A percentile compares a stretch with the other conserved stretches of the same genome.
These are phyloP conservation scores for Tetragonia tetragonoides DNA, from an alignment of 148 eudicot species.

Conservation along the genomic window DNA sequence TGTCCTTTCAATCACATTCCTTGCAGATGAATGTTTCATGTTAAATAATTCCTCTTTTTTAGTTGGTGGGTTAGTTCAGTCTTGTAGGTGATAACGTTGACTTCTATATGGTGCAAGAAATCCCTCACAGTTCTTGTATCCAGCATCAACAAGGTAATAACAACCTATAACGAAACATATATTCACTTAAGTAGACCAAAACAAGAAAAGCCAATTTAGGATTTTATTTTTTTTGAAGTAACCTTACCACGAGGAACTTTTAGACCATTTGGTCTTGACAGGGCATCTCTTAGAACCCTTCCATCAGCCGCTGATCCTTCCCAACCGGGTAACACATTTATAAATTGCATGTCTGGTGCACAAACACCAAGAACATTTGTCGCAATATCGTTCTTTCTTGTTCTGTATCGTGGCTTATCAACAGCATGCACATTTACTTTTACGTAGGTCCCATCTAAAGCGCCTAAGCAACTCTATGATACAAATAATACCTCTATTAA, in stretches of 20 bases:
- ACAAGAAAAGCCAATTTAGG: background rate
- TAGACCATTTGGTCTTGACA: constrained; percentile 5
- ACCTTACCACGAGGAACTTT: constrained; percentile 3
- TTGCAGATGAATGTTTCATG: constrained; percentile 13
- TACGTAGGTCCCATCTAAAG: constrained; percentile 10
- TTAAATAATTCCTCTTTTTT: constrained; percentile 11
- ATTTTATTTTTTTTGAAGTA: background rate
- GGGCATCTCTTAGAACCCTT: constrained; percentile 11
- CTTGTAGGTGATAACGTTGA: constrained; percentile 10
- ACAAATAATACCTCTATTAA: background rate
- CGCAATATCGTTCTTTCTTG: constrained; percentile 5
- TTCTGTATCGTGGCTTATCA: constrained; percentile 11
- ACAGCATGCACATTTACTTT: constrained; percentile 13
- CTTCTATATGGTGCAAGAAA: constrained; percentile 9
- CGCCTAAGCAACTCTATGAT: constrained; percentile 9
- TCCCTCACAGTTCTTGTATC: constrained; percentile 17
- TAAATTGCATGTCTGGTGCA: constrained; percentile 3
- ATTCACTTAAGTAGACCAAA: background rate
- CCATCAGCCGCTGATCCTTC: constrained; percentile 2
- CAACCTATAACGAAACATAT: background rate
- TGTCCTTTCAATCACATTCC: constrained; percentile 15
- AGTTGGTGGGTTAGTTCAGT: constrained; percentile 12
- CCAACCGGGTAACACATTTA: constrained; percentile 5
- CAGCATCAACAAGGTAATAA: constrained; percentile 23
- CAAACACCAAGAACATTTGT: constrained; percentile 19